Percentiles rank a stretch among this genome's conserved stretches.
Conservation (phyloP, 768 basidiomycete species). For the Clitopilus passeckerianus region DNA sequence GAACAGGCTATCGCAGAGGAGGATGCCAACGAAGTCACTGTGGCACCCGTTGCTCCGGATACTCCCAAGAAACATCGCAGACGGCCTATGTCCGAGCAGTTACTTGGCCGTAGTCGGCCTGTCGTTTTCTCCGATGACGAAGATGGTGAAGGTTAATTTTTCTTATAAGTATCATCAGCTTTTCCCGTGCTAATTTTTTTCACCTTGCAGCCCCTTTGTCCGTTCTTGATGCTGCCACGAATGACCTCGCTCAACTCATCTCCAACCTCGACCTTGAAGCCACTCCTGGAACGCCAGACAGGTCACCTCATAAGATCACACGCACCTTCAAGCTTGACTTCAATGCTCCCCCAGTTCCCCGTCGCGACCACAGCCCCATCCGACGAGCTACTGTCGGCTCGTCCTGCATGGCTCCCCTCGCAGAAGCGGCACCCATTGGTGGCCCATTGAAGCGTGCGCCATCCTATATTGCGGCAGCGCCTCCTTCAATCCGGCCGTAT, state of each 20-base stretch:
- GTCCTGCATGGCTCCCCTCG: background rate
- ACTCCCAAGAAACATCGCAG: constrained; percentile 45
- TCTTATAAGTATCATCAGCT: background rate
- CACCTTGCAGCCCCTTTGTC: constrained; percentile 49
- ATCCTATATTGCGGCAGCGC: constrained; percentile 25
- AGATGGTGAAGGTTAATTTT: constrained; percentile 45
- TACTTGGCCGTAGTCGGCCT: constrained; percentile 44
- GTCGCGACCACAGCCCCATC: constrained; percentile 23
- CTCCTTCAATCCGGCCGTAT: constrained; percentile 49
- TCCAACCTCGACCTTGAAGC: constrained; percentile 79
- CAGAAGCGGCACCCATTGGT: background rate
- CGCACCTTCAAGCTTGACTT: constrained; percentile 17
- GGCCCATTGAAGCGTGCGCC: constrained; percentile 15
- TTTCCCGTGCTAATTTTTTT: constrained; percentile 4
- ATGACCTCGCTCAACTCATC: constrained; percentile 74
- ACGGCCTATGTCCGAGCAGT: constrained; percentile 64
- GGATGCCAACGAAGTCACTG: constrained; percentile 11
- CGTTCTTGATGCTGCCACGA: constrained; percentile 73
- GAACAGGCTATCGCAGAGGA: constrained; percentile 9
- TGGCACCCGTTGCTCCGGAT: background rate
- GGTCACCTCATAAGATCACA: constrained; percentile 38
- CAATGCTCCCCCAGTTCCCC: constrained; percentile 11
- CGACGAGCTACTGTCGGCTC: background rate
- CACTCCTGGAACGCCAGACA: constrained; percentile 56
- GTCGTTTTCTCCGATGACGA: constrained; percentile 43